Percentiles rank a stretch among this genome's conserved stretches.
These are phyloP conservation scores for Pyrenochaeta sp. DNA, from an alignment of 2,329 filamentous ascomycete genomes.

Conservation along the genomic window DNA sequence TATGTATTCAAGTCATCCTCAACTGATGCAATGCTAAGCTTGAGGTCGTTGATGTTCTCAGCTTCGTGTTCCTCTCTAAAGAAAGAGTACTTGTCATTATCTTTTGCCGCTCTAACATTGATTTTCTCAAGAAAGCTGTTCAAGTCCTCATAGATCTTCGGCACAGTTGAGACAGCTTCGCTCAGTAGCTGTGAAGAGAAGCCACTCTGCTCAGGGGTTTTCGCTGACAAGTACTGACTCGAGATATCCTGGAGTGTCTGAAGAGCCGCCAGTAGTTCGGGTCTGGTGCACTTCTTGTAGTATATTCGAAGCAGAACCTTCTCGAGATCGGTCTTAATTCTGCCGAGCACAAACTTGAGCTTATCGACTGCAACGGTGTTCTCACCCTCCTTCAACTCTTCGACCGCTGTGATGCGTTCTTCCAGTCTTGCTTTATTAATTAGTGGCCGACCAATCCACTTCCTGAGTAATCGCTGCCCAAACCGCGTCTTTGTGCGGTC, in stretches of 20 bases:
- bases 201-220: slow-evolving; percentile 70
- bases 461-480: slow-evolving; percentile 84
- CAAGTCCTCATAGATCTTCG: slow-evolving; percentile 77
- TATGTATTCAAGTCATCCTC: slow-evolving; percentile 88
- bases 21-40: slow-evolving; percentile 90
- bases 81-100: slow-evolving; percentile 93
- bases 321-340: slow-evolving; percentile 83
- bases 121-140: slow-evolving; percentile 82
- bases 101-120: slow-evolving; percentile 81
- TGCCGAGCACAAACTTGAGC: slow-evolving; percentile 74
- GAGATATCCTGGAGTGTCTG: slow-evolving; percentile 86
- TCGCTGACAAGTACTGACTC: slow-evolving; percentile 75
- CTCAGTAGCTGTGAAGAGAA: slow-evolving; percentile 76
- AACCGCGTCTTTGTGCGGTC: slow-evolving; percentile 92
- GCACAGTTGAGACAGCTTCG: slow-evolving; percentile 77
- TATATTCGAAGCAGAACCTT: slow-evolving; percentile 94
- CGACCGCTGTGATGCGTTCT: slow-evolving; percentile 81
- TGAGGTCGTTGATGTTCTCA: slow-evolving; percentile 87
- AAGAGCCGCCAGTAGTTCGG: slow-evolving; percentile 84
- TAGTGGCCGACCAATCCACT: slow-evolving; percentile 93
- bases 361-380: slow-evolving; percentile 75
- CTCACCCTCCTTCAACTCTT: slow-evolving; percentile 78
- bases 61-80: slow-evolving; percentile 89
- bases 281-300: slow-evolving; percentile 92
- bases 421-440: slow-evolving; percentile 79